A percentile compares a stretch with the other conserved stretches of the same genome.
Evolutionary conservation across 2,329 filamentous ascomycete species (phyloP).

Genomic region (Arthrobotrys conoides): DNA sequence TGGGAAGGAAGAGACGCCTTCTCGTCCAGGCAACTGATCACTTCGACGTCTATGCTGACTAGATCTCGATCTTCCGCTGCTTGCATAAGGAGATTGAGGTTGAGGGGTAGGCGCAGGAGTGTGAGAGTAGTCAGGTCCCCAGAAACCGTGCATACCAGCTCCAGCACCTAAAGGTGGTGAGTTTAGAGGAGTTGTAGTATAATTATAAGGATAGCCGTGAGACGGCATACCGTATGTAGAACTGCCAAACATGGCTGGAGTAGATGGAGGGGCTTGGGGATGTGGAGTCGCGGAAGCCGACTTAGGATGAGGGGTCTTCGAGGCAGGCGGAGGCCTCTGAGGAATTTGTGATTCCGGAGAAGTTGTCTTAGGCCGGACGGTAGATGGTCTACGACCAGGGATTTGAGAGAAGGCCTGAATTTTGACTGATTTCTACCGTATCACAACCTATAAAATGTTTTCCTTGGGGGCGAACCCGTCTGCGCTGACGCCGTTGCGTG

Average conservation of each 20-base stretch:
- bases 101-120: constrained; percentile 61
- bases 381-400: constrained; percentile 60
- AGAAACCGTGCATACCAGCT: constrained; percentile 61
- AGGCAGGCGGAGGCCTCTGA: constrained; percentile 56
- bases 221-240: constrained; percentile 61
- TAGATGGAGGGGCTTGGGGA: constrained; percentile 53
- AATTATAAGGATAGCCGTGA: constrained; percentile 61
- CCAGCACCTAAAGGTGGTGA: constrained; percentile 61
- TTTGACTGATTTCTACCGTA: constrained; percentile 60
- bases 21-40: constrained; percentile 58
- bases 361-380: constrained; percentile 60
- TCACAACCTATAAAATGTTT: constrained; percentile 59
- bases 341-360: constrained; percentile 60
- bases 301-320: constrained; percentile 61
- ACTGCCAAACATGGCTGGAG: constrained; percentile 58
- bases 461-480: constrained; percentile 47
- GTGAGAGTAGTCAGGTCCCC: constrained; percentile 57
- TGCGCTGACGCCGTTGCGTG: constrained; percentile 59
- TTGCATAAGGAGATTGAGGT: constrained; percentile 57
- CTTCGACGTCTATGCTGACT: constrained; percentile 56
- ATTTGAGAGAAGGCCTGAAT: constrained; percentile 60
- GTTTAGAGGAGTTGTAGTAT: constrained; percentile 61
- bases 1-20: constrained; percentile 57
- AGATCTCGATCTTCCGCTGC: constrained; percentile 53
- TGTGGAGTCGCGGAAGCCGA: constrained; percentile 60